Evolutionary conservation across 1,139 yeast species (phyloP), one percentile per base, ranked within the genome.

Genomic region (Hemisphaericaspora xylofermentans): DNA sequence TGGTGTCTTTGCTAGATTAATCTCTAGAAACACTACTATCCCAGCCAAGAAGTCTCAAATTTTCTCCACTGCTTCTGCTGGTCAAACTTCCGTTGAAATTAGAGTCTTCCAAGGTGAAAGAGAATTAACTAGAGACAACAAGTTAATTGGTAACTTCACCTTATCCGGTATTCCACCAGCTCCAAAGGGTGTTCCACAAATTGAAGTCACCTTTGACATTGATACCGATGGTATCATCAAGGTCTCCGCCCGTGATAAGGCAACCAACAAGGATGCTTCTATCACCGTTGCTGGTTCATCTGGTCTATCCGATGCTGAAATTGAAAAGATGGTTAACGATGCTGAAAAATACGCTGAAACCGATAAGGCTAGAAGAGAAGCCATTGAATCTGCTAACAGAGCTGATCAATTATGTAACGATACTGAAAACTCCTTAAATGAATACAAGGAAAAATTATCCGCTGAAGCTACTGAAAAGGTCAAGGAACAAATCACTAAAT

Each of bases 21-120:
- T 93, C 64, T 88, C 94, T 76, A 87, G 98, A 78, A 93, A 93
- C 82, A 88, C 98, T 50, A 89, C 98, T 46, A 89, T 93, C 52
- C 98, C 98, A 66, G 91, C 96, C 58, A 88, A 91, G 79, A 89
- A 89, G 76, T 85, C 96, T 37, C 98, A 93, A 74, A 82, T 89
- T 59, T 93, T 91, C 86, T 91, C 98, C 40, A 93, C 98, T 60
- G 98, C 98, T 53, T 95, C 96, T 56, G 91, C 95, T 61, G 98
- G 98, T 64, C 98, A 93, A 78, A 91, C 98, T 47, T 88, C 97
- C 55, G 98, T 93, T 55, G 98, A 91, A 75, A 91, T 93, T 69
- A 85, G 97, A 76, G 98, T 93, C 44, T 93, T 88, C 96, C 98
- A 93, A 79, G 98, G 98, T 78, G 98, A 93, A 80, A 88, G 98